Evolutionary conservation across 2,329 filamentous ascomycete genomes (phyloP).

Genomic region (Phaeomoniella chlamydospora): DNA sequence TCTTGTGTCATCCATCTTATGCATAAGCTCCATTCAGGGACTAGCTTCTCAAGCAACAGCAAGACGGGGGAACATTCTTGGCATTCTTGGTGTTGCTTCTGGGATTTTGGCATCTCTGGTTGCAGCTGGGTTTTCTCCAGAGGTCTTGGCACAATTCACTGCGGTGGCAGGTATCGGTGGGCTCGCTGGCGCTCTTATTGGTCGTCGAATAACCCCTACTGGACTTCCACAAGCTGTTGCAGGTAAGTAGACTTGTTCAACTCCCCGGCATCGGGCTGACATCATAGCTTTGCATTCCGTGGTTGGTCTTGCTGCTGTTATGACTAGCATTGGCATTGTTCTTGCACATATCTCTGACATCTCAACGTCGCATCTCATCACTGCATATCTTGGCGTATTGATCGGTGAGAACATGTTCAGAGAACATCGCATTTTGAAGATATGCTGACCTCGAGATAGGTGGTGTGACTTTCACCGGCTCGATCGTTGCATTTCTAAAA

Average conservation of each 20-base stretch:
- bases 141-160: slow-evolving; percentile 69
- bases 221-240: slow-evolving; percentile 82
- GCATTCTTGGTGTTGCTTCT: slow-evolving; percentile 70
- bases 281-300: slow-evolving; percentile 64
- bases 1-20: slow-evolving; percentile 68
- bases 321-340: slow-evolving; percentile 80
- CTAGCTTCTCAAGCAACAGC: slow-evolving; percentile 73
- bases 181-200: slow-evolving; percentile 57
- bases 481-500: slow-evolving; percentile 79
- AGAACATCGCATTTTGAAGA: not conserved
- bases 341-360: slow-evolving; percentile 58
- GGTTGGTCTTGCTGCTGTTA: slow-evolving; percentile 72
- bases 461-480: slow-evolving; percentile 82
- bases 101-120: slow-evolving; percentile 72
- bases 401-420: slow-evolving; percentile 45
- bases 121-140: slow-evolving; percentile 66
- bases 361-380: slow-evolving; percentile 69
- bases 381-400: slow-evolving; percentile 71
- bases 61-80: slow-evolving; percentile 70
- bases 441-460: slow-evolving; percentile 20
- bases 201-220: slow-evolving; percentile 74
- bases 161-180: slow-evolving; percentile 58
- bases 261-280: not conserved
- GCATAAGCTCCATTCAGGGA: slow-evolving; percentile 66
- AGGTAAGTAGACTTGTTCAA: not conserved